Conservation (phyloP, 1,284 basidiomycete species). For the Ceratobasidium sp. region DNA sequence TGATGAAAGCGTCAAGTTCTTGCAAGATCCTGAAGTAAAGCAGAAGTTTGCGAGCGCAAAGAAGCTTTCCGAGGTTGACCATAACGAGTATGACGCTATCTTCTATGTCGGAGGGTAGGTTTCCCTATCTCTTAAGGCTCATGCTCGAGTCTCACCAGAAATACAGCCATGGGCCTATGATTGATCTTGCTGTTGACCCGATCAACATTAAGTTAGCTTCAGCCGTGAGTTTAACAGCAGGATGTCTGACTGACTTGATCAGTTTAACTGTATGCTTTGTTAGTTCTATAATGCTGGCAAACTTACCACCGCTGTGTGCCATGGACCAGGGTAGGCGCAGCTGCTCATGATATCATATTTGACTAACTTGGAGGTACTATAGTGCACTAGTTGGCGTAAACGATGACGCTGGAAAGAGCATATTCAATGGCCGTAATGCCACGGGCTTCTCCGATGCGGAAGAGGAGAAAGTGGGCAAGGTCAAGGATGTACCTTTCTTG, state of each 20-base stretch:
- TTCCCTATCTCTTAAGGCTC: not conserved
- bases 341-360: not conserved
- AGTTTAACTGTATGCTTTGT: too few species aligned
- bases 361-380: conserved; percentile 34
- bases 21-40: conserved; percentile 71
- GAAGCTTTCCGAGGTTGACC: conserved; percentile 72
- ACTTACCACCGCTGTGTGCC: conserved; percentile 78
- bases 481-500: conserved; percentile 73
- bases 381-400: conserved; percentile 70
- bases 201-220: conserved; percentile 72
- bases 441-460: conserved; percentile 83
- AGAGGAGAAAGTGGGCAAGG: conserved; percentile 67
- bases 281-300: conserved; percentile 75
- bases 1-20: conserved; percentile 72
- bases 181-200: conserved; percentile 74
- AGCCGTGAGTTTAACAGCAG: conserved; percentile 60
- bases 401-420: conserved; percentile 69
- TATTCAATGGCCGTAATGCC: conserved; percentile 72
- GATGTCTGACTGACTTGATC: too few species aligned
- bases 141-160: not conserved
- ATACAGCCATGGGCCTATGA: conserved; percentile 73
- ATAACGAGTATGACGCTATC: conserved; percentile 76
- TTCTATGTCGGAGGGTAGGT: conserved; percentile 79
- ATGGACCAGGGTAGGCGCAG: conserved; percentile 70
- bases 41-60: conserved; percentile 72